Evolutionary conservation across 2,329 filamentous ascomycete species (phyloP).

Genomic region (Rachicladosporium sp.): DNA sequence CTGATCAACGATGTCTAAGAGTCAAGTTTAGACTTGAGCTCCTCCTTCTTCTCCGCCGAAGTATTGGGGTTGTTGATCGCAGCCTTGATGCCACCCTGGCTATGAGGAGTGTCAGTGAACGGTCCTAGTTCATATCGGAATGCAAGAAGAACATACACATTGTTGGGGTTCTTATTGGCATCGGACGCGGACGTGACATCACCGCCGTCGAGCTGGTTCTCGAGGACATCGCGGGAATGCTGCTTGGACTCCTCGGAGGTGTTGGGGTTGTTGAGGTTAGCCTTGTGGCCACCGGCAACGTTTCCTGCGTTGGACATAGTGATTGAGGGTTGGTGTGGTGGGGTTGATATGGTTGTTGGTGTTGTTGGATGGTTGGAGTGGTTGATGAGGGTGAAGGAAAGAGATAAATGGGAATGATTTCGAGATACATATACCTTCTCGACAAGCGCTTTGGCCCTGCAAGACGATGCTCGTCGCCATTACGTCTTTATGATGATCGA

Average conservation of each 20-base stretch:
- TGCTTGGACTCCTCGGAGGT: constrained; percentile 45
- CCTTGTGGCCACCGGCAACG: constrained; percentile 47
- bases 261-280: constrained; percentile 37
- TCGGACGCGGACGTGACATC: constrained; percentile 4
- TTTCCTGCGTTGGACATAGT: constrained; percentile 13
- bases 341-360: too few species aligned
- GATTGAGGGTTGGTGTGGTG: neutral
- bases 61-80: constrained; percentile 46
- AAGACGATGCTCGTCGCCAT: too few species aligned
- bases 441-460: too few species aligned
- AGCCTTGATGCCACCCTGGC: constrained; percentile 17
- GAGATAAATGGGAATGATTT: too few species aligned
- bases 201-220: constrained; percentile 7
- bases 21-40: constrained; percentile 7
- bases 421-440: too few species aligned
- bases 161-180: constrained; percentile 41
- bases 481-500: too few species aligned
- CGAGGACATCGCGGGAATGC: constrained; percentile 35
- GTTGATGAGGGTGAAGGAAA: too few species aligned
- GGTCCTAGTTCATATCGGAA: neutral
- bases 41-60: constrained; percentile 44
- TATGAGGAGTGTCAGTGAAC: constrained; percentile 1
- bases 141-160: constrained; percentile 33
- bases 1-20: neutral
- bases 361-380: too few species aligned